Conservation (phyloP, 768 basidiomycete genomes). For the Rhodosporidiobolus odoratus region DNA sequence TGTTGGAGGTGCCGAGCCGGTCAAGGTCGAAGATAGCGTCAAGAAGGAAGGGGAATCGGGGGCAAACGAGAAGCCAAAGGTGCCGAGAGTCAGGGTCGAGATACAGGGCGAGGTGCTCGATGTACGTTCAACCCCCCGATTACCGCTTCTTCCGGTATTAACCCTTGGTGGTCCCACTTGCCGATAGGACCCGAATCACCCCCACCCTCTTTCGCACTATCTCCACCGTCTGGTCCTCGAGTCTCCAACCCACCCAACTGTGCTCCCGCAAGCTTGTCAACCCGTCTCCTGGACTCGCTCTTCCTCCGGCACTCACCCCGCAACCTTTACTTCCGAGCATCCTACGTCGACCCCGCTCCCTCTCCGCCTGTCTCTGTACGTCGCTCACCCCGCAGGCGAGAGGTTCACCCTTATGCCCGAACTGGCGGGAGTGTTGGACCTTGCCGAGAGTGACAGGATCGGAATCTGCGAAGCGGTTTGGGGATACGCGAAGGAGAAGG, state of each 20-base stretch:
- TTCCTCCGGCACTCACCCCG: conserved; percentile 23
- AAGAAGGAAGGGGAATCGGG: not conserved
- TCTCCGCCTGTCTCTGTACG: conserved; percentile 73
- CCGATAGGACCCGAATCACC: not conserved
- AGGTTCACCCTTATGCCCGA: conserved; percentile 74
- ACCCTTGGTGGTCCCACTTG: not conserved
- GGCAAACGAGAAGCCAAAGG: not conserved
- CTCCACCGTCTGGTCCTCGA: conserved; percentile 15
- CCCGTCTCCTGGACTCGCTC: conserved; percentile 49
- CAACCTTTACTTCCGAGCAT: not conserved
- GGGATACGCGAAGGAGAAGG: conserved; percentile 83
- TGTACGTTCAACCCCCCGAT: conserved; percentile 52
- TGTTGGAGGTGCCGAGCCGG: not conserved
- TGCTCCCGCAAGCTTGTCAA: not conserved
- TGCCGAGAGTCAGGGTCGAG: conserved; percentile 26
- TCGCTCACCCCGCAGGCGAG: conserved; percentile 76
- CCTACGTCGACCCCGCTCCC: conserved; percentile 52
- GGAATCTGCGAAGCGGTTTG: conserved; percentile 78
- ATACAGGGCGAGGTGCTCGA: conserved; percentile 52
- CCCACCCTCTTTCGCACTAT: conserved; percentile 10
- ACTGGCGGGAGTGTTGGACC: conserved; percentile 59
- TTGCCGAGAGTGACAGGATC: conserved; percentile 77
- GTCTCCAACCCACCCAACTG: conserved; percentile 49
- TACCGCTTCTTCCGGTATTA: not conserved
- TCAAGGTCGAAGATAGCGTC: not conserved